Percentiles rank a stretch among this genome's conserved stretches.
phyloP scores from a whole-genome alignment of 2,329 filamentous ascomycete species.

The Venturiaceae sp. region DNA sequence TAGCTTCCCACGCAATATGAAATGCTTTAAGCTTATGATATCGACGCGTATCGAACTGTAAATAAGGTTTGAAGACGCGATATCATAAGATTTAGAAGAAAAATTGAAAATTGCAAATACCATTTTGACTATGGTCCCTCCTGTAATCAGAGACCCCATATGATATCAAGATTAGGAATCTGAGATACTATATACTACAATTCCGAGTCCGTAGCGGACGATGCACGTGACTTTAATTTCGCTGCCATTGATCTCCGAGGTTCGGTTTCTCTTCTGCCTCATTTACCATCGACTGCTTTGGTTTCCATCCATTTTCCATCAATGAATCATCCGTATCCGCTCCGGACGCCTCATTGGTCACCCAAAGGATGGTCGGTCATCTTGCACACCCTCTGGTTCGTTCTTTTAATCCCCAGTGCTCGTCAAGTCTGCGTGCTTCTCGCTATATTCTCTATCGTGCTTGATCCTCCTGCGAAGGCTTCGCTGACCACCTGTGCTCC shows the following conservation, averaged over 20 bases:
- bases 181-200: too few relatives aligned
- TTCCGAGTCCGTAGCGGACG: too few relatives aligned
- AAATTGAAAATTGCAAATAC: too few relatives aligned
- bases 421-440: not conserved
- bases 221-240: not conserved
- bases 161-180: too few relatives aligned
- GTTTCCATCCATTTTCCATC: not conserved
- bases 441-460: constrained; percentile 30
- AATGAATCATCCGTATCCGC: not conserved
- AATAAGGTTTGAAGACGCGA: too few relatives aligned
- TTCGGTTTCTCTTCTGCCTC: not conserved
- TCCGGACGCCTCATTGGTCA: not conserved
- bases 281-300: too few relatives aligned
- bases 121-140: too few relatives aligned
- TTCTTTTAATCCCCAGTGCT: not conserved
- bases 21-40: too few relatives aligned
- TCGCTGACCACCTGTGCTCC: constrained; percentile 44
- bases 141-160: too few relatives aligned
- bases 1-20: not conserved
- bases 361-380: not conserved
- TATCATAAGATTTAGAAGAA: too few relatives aligned
- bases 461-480: constrained; percentile 41
- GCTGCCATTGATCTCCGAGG: not conserved
- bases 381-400: not conserved
- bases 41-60: too few relatives aligned